Evolutionary conservation across 2,329 filamentous ascomycete species (phyloP), one percentile per base, ranked within the genome.

Genomic region (Mycosphaerelloides madeirae): DNA sequence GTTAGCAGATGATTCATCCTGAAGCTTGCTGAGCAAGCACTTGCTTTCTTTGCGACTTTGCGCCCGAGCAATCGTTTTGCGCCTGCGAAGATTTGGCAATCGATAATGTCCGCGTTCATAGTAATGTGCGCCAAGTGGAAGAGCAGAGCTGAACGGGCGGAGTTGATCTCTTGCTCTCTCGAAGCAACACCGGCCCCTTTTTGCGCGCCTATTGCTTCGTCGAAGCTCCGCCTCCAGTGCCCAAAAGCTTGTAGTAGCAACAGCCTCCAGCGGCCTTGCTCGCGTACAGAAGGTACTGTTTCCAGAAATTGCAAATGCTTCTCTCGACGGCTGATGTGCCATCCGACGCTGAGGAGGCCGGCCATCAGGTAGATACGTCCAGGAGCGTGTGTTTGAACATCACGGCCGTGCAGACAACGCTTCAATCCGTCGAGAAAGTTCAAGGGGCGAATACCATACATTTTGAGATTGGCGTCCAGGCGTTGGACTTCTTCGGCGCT

Each of bases 321-420:
- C 63, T 96, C 91, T 60, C 90, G 79, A 61, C 95, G 90, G 62
- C 94, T 90, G 83, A 96, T 91, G 64, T 96, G 90, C 86, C 88
- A 96, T 57, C 86, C 91, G 20, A 96, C 88, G 52, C 87, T 95
- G 9, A 96, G 72, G 16, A 97, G 71, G 0, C 91, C 91, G 1
- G 89, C 85, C 87, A 96, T 95, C 34, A 97, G 74, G 36, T 95
- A 87, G 2, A 85, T 91, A 25, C 90, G 81, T 1, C 89, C 91
- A 61, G 95, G 95, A 0, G 87, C 83, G 64, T 95, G 95, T 2
- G 91, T 95, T 41, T 84, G 80, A 3, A 96, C 89, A 41, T 80
- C 81, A 46, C 90, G 81, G 12, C 82, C 83, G 54, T 87, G 90
- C 20, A 97, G 73, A 0, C 87, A 95, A 53, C 83, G 79, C 68